Conservation (phyloP, 192 early-diverging fungal species). For the Spizellomyces sp. region DNA sequence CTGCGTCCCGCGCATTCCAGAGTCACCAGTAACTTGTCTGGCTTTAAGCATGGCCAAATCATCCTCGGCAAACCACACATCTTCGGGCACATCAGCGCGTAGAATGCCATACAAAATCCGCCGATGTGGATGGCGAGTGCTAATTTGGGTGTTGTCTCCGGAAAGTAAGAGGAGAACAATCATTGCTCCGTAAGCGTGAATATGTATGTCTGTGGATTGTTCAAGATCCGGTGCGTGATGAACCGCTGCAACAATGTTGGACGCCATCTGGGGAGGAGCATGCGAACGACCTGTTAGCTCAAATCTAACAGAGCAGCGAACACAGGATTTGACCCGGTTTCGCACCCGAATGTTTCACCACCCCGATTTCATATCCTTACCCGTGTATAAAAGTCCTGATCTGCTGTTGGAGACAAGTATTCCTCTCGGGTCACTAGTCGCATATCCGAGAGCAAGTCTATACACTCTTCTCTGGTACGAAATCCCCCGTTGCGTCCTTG, state of each 20-base stretch:
- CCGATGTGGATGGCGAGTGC: not conserved
- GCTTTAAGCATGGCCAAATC: constrained; percentile 1
- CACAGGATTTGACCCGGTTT: too few relatives aligned
- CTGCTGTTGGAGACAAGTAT: not conserved
- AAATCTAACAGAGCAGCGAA: too few relatives aligned
- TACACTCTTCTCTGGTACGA: constrained; percentile 6
- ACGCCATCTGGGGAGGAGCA: constrained; percentile 13
- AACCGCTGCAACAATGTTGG: constrained; percentile 17
- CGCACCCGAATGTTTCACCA: too few relatives aligned
- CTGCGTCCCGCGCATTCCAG: not conserved
- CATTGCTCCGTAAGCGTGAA: constrained; percentile 21
- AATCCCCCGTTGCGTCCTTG: not conserved
- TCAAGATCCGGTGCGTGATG: not conserved
- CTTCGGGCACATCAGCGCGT: constrained; percentile 18
- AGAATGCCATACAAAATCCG: constrained; percentile 20
- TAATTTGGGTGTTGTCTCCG: not conserved
- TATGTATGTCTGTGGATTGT: not conserved
- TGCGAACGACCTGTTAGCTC: too few relatives aligned
- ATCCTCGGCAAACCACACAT: constrained; percentile 24
- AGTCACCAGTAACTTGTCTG: not conserved
- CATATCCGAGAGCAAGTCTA: not conserved
- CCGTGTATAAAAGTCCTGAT: not conserved
- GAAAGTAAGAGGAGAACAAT: constrained; percentile 12
- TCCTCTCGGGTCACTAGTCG: not conserved
- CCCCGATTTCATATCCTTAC: not conserved